Base-by-base conservation (phyloP, 805 yeast species). In the Myxozyma nipponensis region DNA sequence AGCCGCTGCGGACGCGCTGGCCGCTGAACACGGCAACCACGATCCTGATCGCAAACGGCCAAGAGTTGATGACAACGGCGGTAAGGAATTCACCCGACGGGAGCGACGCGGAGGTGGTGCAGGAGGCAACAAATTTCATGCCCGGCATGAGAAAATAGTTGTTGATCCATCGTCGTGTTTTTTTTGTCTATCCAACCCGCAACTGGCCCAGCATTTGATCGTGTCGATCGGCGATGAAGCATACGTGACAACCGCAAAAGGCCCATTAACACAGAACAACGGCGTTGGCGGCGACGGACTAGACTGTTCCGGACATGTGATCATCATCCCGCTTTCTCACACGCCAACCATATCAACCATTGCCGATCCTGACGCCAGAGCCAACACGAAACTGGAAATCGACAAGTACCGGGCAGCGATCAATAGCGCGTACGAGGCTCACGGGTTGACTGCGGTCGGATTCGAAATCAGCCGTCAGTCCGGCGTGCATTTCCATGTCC, bases 121-220 rank as follows among this genome's bases (percentile, higher is more conserved):
- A 13, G 19, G 19, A 18, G 15, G 44, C 40, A 28, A 40, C 34
- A 50, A 15, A 28, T 47, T 22, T 60, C 59, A 23, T 38, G 49
- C 39, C 48, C 54, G 56, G 19, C 39, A 32, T 17, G 44, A 47
- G 13, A 41, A 42, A 3, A 39, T 36, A 28, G 40, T 38, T 17
- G 45, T 50, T 23, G 56, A 55, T 23, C 57, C 63, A 10, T 57
- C 60, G 17, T 24, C 49, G 9, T 89, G 97, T 63, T 89, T 86
- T 67, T 86, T 89, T 62, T 89, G 96, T 64, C 74, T 89, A 18
- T 79, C 91, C 1, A 87, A 86, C 61, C 85, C 95, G 0, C 76
- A 81, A 13, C 74, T 85, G 4, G 90, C 84, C 57, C 73, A 85
- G 1, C 95, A 88, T 65, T 80, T 90, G 84, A 78, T 89, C 10